phyloP scores from a whole-genome alignment of 2,329 filamentous ascomycete species.

The Thermothelomyces thermophilus region DNA sequence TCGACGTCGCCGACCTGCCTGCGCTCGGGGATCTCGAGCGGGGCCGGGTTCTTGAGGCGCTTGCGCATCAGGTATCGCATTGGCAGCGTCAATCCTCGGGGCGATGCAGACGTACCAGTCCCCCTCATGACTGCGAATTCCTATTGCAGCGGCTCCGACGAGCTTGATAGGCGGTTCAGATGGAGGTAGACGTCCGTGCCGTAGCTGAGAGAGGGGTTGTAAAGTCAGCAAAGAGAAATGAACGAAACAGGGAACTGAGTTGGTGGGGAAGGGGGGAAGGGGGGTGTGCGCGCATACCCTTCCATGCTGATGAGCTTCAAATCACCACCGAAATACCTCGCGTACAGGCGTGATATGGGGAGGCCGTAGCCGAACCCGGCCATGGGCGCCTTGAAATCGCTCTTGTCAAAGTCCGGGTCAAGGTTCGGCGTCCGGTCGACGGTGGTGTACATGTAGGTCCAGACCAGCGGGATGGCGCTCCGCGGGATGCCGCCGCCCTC shows the following conservation, averaged over 20 bases:
- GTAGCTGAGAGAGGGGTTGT: slow-evolving; percentile 53
- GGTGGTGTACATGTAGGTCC: slow-evolving; percentile 99
- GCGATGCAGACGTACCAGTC: slow-evolving; percentile 27
- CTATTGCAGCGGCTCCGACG: slow-evolving; percentile 95
- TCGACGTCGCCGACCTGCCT: slow-evolving; percentile 87
- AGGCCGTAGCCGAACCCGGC: slow-evolving; percentile 97
- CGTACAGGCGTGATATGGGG: slow-evolving; percentile 89
- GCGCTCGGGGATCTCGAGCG: slow-evolving; percentile 71
- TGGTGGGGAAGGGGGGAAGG: not conserved
- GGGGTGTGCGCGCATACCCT: slow-evolving; percentile 58
- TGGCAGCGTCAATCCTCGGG: slow-evolving; percentile 59
- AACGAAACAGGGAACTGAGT: not conserved
- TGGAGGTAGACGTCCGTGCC: slow-evolving; percentile 98
- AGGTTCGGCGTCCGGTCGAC: slow-evolving; percentile 92
- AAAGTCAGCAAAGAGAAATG: not conserved
- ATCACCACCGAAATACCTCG: slow-evolving; percentile 94
- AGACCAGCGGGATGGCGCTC: slow-evolving; percentile 91
- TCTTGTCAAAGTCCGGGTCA: slow-evolving; percentile 97
- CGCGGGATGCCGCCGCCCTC: slow-evolving; percentile 94
- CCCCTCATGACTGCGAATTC: slow-evolving; percentile 84
- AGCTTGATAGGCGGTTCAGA: slow-evolving; percentile 89
- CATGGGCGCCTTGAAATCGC: slow-evolving; percentile 99
- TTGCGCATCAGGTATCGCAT: slow-evolving; percentile 56
- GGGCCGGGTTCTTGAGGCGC: slow-evolving; percentile 50
- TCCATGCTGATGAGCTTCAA: slow-evolving; percentile 99